phyloP scores from a whole-genome alignment of 345 rosid species.

The Rhodamnia argentea region DNA sequence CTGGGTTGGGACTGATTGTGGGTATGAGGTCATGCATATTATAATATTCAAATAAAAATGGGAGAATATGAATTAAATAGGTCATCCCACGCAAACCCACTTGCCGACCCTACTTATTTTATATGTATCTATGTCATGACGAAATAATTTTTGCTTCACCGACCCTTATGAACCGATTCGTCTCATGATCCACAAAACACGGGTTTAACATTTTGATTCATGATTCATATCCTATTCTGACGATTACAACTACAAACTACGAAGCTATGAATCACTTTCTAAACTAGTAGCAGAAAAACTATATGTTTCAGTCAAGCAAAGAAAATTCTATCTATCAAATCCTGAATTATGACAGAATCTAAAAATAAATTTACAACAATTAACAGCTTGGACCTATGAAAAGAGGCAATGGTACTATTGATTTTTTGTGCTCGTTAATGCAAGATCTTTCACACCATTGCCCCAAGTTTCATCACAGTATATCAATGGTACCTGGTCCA shows the following conservation, averaged over 20 bases:
- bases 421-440: not conserved
- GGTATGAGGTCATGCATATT: not conserved
- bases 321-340: not conserved
- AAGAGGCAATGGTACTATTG: not conserved
- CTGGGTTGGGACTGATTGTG: not conserved
- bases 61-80: not conserved
- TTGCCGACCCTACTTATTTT: not conserved
- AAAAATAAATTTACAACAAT: not conserved
- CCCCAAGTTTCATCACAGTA: not conserved
- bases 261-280: not conserved
- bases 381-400: not conserved
- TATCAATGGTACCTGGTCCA: conserved; percentile 63
- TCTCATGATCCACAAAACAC: not conserved
- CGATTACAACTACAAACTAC: not conserved
- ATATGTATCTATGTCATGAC: not conserved
- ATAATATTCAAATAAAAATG: not conserved
- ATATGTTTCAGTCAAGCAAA: not conserved
- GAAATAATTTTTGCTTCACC: not conserved
- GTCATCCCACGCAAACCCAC: not conserved
- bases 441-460: not conserved
- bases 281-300: not conserved
- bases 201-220: not conserved
- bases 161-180: not conserved
- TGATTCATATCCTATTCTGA: not conserved
- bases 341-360: not conserved